phyloP scores from a whole-genome alignment of 345 rosid genomes.

The Euphorbia peplus region DNA sequence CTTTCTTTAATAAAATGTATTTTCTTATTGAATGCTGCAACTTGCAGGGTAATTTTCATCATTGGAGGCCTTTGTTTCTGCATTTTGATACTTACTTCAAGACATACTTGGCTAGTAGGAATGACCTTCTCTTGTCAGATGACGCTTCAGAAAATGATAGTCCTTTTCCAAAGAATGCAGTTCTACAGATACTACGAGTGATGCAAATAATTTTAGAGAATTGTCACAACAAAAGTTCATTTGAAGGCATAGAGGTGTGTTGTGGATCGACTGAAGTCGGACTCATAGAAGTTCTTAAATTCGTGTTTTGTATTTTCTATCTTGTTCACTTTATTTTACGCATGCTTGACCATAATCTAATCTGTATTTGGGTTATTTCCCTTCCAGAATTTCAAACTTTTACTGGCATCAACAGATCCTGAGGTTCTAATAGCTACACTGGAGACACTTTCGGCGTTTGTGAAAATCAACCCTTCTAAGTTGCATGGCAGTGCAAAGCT shows the following conservation, averaged over 20 bases:
- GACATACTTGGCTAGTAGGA: constrained; percentile 73
- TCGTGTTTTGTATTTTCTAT: constrained; percentile 1
- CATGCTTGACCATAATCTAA: constrained; percentile 10
- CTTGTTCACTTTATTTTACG: constrained; percentile 1
- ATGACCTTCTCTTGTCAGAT: constrained; percentile 78
- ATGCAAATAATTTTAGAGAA: constrained; percentile 91
- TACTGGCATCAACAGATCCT: constrained; percentile 91
- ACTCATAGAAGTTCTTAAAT: neutral
- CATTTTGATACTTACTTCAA: constrained; percentile 92
- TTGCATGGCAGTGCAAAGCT: constrained; percentile 81
- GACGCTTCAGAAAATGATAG: constrained; percentile 57
- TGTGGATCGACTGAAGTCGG: neutral
- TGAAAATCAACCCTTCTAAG: constrained; percentile 84
- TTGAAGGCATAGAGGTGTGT: constrained; percentile 90
- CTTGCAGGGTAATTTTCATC: constrained; percentile 89
- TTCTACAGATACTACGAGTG: constrained; percentile 80
- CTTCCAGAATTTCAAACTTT: constrained; percentile 86
- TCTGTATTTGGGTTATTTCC: neutral
- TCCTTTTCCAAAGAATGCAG: constrained; percentile 77
- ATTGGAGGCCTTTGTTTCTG: constrained; percentile 92
- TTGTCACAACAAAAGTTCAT: constrained; percentile 82
- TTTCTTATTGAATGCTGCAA: constrained; percentile 27
- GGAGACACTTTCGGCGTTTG: constrained; percentile 85
- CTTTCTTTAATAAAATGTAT: neutral
- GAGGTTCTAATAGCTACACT: constrained; percentile 82